phyloP scores from a whole-genome alignment of 768 basidiomycete species.

The Pholiota molesta region DNA sequence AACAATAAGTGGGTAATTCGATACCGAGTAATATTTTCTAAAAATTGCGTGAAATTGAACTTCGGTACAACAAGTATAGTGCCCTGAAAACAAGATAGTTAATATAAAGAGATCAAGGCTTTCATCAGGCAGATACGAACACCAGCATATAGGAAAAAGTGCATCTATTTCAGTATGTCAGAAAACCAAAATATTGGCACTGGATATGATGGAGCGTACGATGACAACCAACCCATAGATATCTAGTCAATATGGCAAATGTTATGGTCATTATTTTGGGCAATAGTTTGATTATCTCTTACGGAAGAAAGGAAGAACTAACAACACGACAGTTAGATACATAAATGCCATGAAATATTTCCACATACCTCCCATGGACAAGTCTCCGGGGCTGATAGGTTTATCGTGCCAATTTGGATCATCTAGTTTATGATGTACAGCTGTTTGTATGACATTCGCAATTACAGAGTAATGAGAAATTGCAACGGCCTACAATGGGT shows the following conservation, averaged over 20 bases:
- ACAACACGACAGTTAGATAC: background rate
- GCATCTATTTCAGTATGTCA: constrained; percentile 38
- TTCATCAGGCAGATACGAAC: constrained; percentile 27
- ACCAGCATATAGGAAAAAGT: constrained; percentile 55
- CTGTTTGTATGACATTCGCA: constrained; percentile 64
- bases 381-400: constrained; percentile 55
- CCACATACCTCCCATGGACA: constrained; percentile 54
- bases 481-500: constrained; percentile 51
- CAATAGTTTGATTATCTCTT: constrained; percentile 8
- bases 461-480: constrained; percentile 71
- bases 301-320: constrained; percentile 68
- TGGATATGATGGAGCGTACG: constrained; percentile 36
- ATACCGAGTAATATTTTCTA: constrained; percentile 58
- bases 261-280: background rate
- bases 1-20: constrained; percentile 60
- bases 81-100: constrained; percentile 34
- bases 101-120: background rate
- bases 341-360: background rate
- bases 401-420: constrained; percentile 43
- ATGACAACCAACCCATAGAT: constrained; percentile 63
- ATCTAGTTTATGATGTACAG: constrained; percentile 47
- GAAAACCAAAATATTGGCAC: background rate
- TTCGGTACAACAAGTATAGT: constrained; percentile 66
- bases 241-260: constrained; percentile 34
- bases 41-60: constrained; percentile 58